These are phyloP conservation scores for Colletotrichum sp. DNA, from an alignment of 2,329 filamentous ascomycete species.

Conservation along the genomic window DNA sequence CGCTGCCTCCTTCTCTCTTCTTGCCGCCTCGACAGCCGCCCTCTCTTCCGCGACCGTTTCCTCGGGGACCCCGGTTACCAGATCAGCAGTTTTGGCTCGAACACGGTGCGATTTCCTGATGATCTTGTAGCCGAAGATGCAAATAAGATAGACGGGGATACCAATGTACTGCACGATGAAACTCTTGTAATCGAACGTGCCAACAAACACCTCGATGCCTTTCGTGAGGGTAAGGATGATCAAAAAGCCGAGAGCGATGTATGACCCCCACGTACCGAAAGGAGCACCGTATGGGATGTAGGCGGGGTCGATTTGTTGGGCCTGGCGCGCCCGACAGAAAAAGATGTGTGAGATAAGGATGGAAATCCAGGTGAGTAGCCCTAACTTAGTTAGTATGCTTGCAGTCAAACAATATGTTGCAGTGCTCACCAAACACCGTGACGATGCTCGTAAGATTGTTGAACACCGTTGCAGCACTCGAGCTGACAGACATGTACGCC, in stretches of 20 bases:
- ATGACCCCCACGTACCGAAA: slow-evolving; percentile 20
- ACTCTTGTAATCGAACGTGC: slow-evolving; percentile 3
- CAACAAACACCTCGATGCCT: slow-evolving; percentile 1
- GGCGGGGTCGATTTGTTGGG: slow-evolving; percentile 36
- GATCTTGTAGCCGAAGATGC: neutral
- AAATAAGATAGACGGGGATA: neutral
- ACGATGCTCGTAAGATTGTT: slow-evolving; percentile 47
- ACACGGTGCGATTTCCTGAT: neutral
- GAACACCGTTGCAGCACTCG: slow-evolving; percentile 39
- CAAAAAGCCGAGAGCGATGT: neutral
- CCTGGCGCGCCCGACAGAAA: slow-evolving; percentile 40
- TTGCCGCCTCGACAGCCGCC: neutral
- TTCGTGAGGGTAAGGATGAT: neutral
- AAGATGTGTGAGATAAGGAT: slow-evolving; percentile 43
- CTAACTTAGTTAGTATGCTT: neutral
- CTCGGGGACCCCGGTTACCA: neutral
- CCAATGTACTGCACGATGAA: slow-evolving; percentile 15
- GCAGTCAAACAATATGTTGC: fast-evolving
- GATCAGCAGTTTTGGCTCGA: neutral
- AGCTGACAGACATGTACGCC: slow-evolving; percentile 44
- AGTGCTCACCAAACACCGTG: slow-evolving; percentile 28
- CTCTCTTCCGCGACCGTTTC: neutral
- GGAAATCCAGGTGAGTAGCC: slow-evolving; percentile 35
- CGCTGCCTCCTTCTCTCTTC: neutral
- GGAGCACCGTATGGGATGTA: slow-evolving; percentile 43